Percentiles rank a stretch among this genome's conserved stretches.
These are phyloP conservation scores for Wallacemonas sp. DNA, from an alignment of 208 protist species.

Conservation along the genomic window DNA sequence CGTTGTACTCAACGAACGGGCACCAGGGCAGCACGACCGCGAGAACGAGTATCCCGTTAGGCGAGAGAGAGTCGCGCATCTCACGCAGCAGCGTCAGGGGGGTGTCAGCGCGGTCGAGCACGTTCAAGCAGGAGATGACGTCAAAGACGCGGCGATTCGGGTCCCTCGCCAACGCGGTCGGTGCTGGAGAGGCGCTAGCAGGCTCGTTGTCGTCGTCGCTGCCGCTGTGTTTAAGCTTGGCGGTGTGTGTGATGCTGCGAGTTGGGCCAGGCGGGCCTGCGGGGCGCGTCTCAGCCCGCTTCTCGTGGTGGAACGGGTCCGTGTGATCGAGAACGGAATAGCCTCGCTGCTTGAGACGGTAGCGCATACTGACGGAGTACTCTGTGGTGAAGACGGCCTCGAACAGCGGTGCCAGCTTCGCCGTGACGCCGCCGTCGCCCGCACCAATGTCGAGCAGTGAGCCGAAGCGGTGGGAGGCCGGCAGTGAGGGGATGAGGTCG, in stretches of 20 bases:
- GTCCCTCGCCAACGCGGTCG: background rate
- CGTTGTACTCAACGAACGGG: constrained; percentile 79
- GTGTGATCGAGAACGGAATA: constrained; percentile 65
- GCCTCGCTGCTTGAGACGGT: constrained; percentile 63
- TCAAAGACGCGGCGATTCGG: constrained; percentile 48
- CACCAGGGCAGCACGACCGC: constrained; percentile 89
- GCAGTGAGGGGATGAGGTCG: background rate
- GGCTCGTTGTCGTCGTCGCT: background rate
- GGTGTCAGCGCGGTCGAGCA: constrained; percentile 78
- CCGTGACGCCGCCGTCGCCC: constrained; percentile 81
- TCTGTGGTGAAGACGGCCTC: constrained; percentile 62
- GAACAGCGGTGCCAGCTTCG: constrained; percentile 54
- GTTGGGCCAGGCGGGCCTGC: background rate
- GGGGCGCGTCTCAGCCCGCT: background rate
- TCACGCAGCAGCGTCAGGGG: constrained; percentile 54
- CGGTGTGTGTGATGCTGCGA: background rate
- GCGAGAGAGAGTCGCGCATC: constrained; percentile 64
- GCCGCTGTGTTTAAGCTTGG: background rate
- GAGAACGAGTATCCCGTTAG: constrained; percentile 57
- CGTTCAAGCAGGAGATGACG: constrained; percentile 77
- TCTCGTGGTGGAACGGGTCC: constrained; percentile 37
- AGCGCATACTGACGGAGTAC: constrained; percentile 75
- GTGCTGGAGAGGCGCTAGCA: background rate
- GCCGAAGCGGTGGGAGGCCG: constrained; percentile 12
- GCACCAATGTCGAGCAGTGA: constrained; percentile 72